Evolutionary conservation across 495 filamentous ascomycete genomes (phyloP), one percentile per base, ranked within the genome.

Genomic region (Penicillium chermesinum): DNA sequence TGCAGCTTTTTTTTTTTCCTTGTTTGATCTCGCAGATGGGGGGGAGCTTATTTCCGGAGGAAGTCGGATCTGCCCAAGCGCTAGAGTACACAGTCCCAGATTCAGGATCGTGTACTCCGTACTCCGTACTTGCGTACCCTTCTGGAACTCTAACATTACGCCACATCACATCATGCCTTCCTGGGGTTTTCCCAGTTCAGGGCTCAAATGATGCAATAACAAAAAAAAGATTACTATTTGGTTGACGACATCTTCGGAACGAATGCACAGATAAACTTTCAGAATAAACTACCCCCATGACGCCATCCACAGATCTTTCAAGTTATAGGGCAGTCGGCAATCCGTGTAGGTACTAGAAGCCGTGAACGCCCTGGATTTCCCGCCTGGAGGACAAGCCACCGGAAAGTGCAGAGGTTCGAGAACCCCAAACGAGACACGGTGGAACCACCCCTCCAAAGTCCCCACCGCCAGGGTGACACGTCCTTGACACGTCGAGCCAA

Each of bases 381-480:
- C n/a, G n/a, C n/a, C n/a, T n/a, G n/a, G n/a, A n/a, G n/a, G n/a
- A n/a, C n/a, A n/a, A n/a, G n/a, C n/a, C n/a, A 43, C 27, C 7
- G 10, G 36, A 45, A 36, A 35, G 13, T 27, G 36, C 36, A 27
- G 42, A 25, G 12, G 48, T 39, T 50, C 48, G 18, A 14, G 48
- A 50, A 45, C 48, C 41, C 41, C 36, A 33, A n/a, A n/a, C n/a
- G n/a, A n/a, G 19, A 17, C 14, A 25, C 34, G 12, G 22, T 13
- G 14, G 7, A 13, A 39, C n/a, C 25, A 7, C 20, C 40, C 37
- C 38, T 38, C 45, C 44, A n/a, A n/a, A n/a, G n/a, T n/a, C n/a
- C n/a, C n/a, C n/a, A n/a, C n/a, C n/a, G n/a, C n/a, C 44, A 38
- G 40, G 8, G 50, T 58, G 55, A 58, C 55, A 54, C 51, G 48